A percentile compares a stretch with the other conserved stretches of the same genome.
Conservation (phyloP, 768 basidiomycete species). For the Clavulina sp. region DNA sequence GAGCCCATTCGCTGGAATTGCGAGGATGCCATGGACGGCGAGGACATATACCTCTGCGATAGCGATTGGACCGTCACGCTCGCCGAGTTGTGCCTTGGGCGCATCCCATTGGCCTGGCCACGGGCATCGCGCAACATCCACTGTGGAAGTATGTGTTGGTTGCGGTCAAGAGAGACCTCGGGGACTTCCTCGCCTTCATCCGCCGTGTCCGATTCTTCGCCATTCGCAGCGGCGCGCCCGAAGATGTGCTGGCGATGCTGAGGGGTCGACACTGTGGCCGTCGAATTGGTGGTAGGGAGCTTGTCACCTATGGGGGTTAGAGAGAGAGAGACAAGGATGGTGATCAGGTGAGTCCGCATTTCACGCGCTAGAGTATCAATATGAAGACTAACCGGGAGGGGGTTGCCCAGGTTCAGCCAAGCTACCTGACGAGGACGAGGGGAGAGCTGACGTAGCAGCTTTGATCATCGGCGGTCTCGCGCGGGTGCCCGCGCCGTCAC, state of each 20-base stretch:
- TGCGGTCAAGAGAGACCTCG: constrained; percentile 80
- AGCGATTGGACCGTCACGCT: neutral
- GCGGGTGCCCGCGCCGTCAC: too few species aligned
- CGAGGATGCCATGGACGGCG: too few species aligned
- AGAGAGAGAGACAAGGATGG: neutral
- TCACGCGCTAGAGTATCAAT: too few species aligned
- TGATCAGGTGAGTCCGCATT: too few species aligned
- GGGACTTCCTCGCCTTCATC: constrained; percentile 51
- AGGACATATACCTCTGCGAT: neutral
- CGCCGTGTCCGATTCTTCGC: constrained; percentile 19
- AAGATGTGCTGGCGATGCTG: neutral
- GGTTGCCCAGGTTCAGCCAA: too few species aligned
- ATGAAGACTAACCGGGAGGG: too few species aligned
- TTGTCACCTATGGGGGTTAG: neutral
- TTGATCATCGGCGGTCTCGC: too few species aligned
- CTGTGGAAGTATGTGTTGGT: constrained; percentile 92
- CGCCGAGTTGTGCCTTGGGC: too few species aligned
- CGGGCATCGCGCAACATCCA: constrained; percentile 54
- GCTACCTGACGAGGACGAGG: too few species aligned
- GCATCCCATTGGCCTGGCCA: too few species aligned
- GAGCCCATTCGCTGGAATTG: neutral
- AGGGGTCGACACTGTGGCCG: neutral
- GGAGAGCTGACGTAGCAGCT: too few species aligned
- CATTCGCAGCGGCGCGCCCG: neutral
- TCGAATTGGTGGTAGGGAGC: neutral